Conservation (phyloP, 1,284 basidiomycete genomes). For the Athelia sp. region DNA sequence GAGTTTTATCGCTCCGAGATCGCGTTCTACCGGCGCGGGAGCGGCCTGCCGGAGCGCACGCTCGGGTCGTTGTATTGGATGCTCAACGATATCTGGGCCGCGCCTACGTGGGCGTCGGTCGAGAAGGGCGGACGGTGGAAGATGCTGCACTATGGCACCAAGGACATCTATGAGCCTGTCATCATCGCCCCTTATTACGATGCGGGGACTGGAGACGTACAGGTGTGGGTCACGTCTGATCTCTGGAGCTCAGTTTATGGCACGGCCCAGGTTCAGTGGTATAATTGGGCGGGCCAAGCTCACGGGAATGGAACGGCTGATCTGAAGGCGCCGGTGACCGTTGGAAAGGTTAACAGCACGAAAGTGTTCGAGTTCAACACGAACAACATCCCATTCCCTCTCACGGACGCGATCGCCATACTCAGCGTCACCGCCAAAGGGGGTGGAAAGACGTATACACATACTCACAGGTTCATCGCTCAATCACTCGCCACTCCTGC, state of each 20-base stretch:
- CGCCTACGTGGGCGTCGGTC: slow-evolving; percentile 36
- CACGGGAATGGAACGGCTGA: slow-evolving; percentile 29
- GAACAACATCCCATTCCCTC: background rate
- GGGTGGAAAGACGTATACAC: background rate
- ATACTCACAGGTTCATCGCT: slow-evolving; percentile 28
- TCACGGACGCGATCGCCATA: background rate
- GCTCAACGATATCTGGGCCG: slow-evolving; percentile 47
- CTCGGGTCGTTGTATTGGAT: slow-evolving; percentile 42
- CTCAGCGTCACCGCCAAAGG: background rate
- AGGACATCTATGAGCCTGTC: slow-evolving; percentile 29
- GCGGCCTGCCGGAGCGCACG: slow-evolving; percentile 35
- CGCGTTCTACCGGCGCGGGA: slow-evolving; percentile 36
- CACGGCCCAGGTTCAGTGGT: slow-evolving; percentile 32
- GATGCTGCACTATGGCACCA: slow-evolving; percentile 35
- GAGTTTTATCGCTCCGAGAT: slow-evolving; percentile 41
- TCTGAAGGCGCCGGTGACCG: slow-evolving; percentile 20
- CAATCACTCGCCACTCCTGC: slow-evolving; percentile 24
- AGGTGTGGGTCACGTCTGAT: slow-evolving; percentile 31
- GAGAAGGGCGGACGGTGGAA: slow-evolving; percentile 45
- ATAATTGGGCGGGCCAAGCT: slow-evolving; percentile 31
- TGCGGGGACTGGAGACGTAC: slow-evolving; percentile 21
- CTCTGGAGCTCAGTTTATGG: slow-evolving; percentile 31
- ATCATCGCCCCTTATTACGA: slow-evolving; percentile 28
- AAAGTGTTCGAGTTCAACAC: slow-evolving; percentile 24
- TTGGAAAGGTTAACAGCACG: slow-evolving; percentile 28